Evolutionary conservation across 805 yeast species (phyloP), one percentile per base, ranked within the genome.

Genomic region (Nakazawaea molendinolei): DNA sequence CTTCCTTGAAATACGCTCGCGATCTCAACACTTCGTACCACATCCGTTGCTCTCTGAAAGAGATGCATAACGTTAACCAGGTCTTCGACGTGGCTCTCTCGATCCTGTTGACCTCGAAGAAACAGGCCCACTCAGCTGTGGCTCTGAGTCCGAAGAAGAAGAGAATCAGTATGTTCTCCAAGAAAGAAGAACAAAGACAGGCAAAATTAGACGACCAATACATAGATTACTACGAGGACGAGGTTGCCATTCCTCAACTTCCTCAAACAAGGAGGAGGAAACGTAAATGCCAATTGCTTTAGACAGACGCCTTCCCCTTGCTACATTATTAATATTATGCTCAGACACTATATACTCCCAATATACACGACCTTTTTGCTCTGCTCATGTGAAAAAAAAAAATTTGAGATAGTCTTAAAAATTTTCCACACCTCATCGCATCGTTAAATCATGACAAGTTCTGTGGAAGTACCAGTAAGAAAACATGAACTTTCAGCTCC

Each of bases 11-110:
- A 14, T 31, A 23, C 19, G 30, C 30, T 16, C 23, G 17, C 14
- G 69, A 69, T 25, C 67, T 80, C 38, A 82, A 81, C 24, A 90
- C 94, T 0, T 62, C 72, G 22, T 77, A 75, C 4, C 90, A 84
- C 52, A 57, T 85, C 34, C 83, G 81, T 54, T 86, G 95, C 52
- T 83, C 94, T 6, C 86, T 95, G 5, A 79, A 76, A 46, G 63
- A 70, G 14, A 75, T 76, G 65, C 66, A 69, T 39, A 84, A 86
- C 39, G 74, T 89, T 8, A 62, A 64, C 33, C 71, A 74, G 23
- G 79, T 86, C 2, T 87, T 89, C 54, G 70, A 80, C 48, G 61
- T 67, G 32, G 86, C 86, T 8, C 55, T 73, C 40, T 50, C 59
- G 40, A 55, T 47, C 50, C 63, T 43, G 43, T 26, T 52, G 15